Evolutionary conservation across 495 filamentous ascomycete genomes (phyloP).

Genomic region (Tuber indicum): DNA sequence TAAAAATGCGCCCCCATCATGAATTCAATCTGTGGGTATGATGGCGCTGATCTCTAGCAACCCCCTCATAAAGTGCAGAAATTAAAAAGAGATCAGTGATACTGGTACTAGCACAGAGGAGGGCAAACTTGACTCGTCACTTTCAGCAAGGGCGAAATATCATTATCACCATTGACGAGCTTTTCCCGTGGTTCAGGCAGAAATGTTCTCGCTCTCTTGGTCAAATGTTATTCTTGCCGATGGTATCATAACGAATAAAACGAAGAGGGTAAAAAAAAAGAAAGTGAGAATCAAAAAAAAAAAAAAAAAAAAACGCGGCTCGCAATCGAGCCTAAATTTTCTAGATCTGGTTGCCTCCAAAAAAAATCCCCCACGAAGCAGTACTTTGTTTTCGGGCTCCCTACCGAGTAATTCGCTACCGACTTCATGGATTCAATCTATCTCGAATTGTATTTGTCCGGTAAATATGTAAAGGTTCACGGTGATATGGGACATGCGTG

Average conservation of each 20-base stretch:
- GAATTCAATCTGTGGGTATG: neutral
- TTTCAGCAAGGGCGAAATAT: neutral
- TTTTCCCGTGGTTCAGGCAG: neutral
- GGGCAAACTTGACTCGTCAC: conserved; percentile 1
- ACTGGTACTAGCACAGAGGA: neutral
- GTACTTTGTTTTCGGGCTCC: neutral
- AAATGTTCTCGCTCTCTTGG: neutral
- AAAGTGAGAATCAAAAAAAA: neutral
- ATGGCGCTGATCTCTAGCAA: neutral
- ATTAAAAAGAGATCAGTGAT: conserved; percentile 2
- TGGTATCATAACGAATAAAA: neutral
- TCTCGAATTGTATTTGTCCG: neutral
- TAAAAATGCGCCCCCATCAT: neutral
- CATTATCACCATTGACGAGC: neutral
- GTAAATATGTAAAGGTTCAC: neutral
- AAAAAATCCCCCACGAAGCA: neutral
- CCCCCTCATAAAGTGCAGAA: neutral
- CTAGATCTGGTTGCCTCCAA: neutral
- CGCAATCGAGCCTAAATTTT: neutral
- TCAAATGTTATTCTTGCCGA: neutral
- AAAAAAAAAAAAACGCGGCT: neutral
- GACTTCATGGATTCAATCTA: neutral
- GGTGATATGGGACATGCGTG: neutral
- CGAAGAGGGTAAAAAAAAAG: neutral
- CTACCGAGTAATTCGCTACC: neutral